phyloP scores from a whole-genome alignment of 257 asterid species.

The Jaltomata sinuosa region DNA sequence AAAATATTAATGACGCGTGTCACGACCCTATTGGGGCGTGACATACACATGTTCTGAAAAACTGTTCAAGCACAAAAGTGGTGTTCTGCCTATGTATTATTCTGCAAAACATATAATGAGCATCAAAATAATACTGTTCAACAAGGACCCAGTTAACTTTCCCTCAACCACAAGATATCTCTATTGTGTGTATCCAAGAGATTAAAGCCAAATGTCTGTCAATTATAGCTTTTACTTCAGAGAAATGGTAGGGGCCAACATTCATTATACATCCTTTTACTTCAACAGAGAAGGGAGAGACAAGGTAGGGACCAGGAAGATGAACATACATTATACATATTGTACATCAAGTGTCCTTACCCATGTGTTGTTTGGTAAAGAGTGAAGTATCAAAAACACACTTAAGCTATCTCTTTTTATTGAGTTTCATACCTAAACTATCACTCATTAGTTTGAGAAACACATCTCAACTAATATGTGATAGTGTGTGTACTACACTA shows the following conservation, averaged over 20 bases:
- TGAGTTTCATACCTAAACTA: too few species aligned
- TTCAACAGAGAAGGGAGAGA: background rate
- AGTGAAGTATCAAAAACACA: too few species aligned
- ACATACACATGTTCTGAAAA: background rate
- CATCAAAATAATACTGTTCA: background rate
- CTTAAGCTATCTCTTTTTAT: too few species aligned
- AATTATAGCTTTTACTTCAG: background rate
- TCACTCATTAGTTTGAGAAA: too few species aligned
- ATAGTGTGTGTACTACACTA: too few species aligned
- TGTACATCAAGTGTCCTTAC: background rate
- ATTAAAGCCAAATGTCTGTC: background rate
- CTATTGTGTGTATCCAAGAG: background rate
- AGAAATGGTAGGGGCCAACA: background rate
- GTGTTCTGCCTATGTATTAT: background rate
- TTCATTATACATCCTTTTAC: background rate
- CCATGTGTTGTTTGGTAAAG: background rate
- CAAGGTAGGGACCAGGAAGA: background rate
- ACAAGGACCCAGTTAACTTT: background rate
- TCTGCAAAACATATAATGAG: background rate
- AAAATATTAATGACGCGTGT: too few species aligned
- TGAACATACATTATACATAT: background rate
- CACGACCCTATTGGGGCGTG: background rate
- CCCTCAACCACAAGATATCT: background rate
- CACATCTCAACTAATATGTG: too few species aligned
- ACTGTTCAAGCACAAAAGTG: background rate